These are phyloP conservation scores for Breviolum minutum DNA, from an alignment of 73 alveolate genomes.

Conservation along the genomic window DNA sequence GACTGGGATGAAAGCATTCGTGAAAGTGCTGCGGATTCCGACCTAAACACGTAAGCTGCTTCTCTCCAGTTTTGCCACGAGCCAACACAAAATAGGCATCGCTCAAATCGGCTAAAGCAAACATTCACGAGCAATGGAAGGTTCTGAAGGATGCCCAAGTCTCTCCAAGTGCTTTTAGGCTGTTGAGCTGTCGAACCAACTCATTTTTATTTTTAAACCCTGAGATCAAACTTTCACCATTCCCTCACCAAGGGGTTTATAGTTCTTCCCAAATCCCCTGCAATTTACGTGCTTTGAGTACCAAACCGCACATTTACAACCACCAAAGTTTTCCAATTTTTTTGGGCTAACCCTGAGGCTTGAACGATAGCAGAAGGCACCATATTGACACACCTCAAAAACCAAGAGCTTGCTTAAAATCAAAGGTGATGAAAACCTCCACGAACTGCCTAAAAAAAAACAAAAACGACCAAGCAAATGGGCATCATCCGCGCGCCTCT, in stretches of 20 bases:
- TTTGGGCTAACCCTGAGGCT: not conserved
- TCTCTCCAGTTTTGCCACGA: not conserved
- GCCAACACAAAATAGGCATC: not conserved
- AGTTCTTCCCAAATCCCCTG: no score
- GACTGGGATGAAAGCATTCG: slow-evolving; percentile 70
- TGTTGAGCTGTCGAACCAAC: not conserved
- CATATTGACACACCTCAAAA: slow-evolving; percentile 57
- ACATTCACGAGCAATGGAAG: no score
- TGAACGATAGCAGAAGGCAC: slow-evolving; percentile 58
- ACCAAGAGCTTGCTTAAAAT: not conserved
- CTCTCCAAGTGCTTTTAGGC: no score
- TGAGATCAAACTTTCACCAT: no score
- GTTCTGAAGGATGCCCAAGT: no score
- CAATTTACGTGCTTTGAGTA: not conserved
- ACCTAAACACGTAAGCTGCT: not conserved
- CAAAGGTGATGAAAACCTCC: slow-evolving; percentile 14
- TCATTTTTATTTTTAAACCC: not conserved
- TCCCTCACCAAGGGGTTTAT: no score
- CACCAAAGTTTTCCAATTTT: not conserved
- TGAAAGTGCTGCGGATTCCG: slow-evolving; percentile 92
- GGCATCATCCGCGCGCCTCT: no score
- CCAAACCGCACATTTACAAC: not conserved
- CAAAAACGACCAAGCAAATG: not conserved
- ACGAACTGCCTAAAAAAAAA: not conserved
- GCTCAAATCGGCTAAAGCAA: no score